A percentile compares a stretch with the other conserved stretches of the same genome.
Conservation (phyloP, 2,329 filamentous ascomycete species). For the Zymoseptoria ardabiliae region DNA sequence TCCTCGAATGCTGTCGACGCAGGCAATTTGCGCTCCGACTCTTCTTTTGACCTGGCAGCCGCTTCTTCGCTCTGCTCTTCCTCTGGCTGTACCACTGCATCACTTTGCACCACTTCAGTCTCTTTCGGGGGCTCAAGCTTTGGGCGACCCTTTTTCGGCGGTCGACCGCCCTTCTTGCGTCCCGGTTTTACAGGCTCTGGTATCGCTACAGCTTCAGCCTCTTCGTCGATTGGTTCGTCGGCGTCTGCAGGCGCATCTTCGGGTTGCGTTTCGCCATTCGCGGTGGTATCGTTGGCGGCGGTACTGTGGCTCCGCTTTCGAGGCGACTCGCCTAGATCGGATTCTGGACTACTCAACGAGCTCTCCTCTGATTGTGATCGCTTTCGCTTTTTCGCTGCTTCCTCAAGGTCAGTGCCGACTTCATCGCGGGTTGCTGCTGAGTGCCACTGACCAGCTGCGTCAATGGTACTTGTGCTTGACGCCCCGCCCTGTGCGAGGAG, state of each 20-base stretch:
- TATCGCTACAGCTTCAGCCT: slow-evolving; percentile 28
- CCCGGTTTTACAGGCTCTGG: slow-evolving; percentile 29
- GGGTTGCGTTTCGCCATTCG: slow-evolving; percentile 26
- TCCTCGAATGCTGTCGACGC: slow-evolving; percentile 46
- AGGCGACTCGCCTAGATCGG: slow-evolving; percentile 29
- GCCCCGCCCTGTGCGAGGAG: slow-evolving; percentile 23
- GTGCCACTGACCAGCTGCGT: slow-evolving; percentile 19
- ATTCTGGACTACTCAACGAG: slow-evolving; percentile 31
- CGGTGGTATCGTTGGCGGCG: slow-evolving; percentile 8
- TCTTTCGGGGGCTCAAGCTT: slow-evolving; percentile 27
- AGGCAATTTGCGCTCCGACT: slow-evolving; percentile 35
- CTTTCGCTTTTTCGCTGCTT: slow-evolving; percentile 38
- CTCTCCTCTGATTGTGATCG: slow-evolving; percentile 35
- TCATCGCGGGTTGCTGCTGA: neutral
- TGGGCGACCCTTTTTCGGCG: slow-evolving; percentile 10
- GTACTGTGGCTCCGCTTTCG: slow-evolving; percentile 27
- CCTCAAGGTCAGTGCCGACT: neutral
- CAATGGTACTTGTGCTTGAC: slow-evolving; percentile 27
- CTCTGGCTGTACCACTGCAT: slow-evolving; percentile 12
- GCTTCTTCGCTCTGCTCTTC: slow-evolving; percentile 23
- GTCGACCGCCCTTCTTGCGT: slow-evolving; percentile 34
- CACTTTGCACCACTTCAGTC: slow-evolving; percentile 9
- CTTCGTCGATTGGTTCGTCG: slow-evolving; percentile 33
- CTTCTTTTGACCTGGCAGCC: slow-evolving; percentile 46
- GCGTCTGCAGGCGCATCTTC: slow-evolving; percentile 30